A percentile compares a stretch with the other conserved stretches of the same genome.
phyloP scores from a whole-genome alignment of 768 basidiomycete species.

The Termitomyces sp. region DNA sequence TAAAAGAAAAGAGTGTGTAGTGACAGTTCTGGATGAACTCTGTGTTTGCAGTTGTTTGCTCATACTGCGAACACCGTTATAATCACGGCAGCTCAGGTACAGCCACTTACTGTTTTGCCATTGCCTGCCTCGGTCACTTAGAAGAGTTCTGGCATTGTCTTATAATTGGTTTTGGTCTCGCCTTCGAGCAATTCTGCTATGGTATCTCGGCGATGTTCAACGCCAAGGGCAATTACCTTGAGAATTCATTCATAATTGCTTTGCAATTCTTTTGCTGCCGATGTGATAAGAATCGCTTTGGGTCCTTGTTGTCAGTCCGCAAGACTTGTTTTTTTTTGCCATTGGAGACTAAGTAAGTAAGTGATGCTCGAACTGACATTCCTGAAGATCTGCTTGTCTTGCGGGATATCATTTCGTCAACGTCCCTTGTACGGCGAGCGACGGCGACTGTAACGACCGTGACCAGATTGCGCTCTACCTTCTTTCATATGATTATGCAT shows the following conservation, averaged over 20 bases:
- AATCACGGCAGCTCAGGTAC: no score
- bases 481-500: no score
- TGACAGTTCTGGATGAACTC: conserved; percentile 1
- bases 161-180: not conserved
- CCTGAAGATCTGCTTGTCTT: not conserved
- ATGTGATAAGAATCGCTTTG: not conserved
- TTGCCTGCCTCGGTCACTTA: not conserved
- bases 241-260: no score
- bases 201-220: no score
- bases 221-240: not conserved
- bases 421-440: not conserved
- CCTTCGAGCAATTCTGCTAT: not conserved
- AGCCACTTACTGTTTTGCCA: not conserved
- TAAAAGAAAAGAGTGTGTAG: conserved; percentile 29
- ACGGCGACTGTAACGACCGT: no score
- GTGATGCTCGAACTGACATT: not conserved
- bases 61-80: not conserved
- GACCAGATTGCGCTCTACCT: no score
- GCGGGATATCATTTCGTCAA: not conserved
- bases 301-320: not conserved
- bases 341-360: not conserved
- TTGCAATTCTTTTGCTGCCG: not conserved
- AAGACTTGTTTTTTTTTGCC: no score
- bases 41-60: conserved; percentile 2
- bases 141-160: not conserved